Evolutionary conservation across 2,329 filamentous ascomycete genomes (phyloP).

Genomic region (Grosmannia clavigera): DNA sequence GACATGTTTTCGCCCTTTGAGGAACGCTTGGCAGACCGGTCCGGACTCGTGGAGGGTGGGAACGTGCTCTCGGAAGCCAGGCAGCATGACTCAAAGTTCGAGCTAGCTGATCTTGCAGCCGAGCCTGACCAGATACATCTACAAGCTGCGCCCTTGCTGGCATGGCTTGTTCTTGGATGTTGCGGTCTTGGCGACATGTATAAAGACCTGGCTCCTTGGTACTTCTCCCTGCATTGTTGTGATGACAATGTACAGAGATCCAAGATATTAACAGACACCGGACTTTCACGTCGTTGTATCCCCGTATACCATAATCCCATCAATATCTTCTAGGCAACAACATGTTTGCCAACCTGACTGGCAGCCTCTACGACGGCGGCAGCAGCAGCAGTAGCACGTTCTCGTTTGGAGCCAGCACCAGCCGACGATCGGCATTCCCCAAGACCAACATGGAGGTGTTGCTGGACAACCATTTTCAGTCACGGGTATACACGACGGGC

Average conservation of each 20-base stretch:
- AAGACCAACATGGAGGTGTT: slow-evolving; percentile 33
- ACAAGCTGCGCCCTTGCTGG: not conserved
- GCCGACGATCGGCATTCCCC: slow-evolving; percentile 10
- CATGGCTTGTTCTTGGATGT: not conserved
- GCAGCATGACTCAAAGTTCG: not conserved
- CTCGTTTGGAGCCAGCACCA: not conserved
- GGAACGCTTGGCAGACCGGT: not conserved
- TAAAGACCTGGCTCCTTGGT: not conserved
- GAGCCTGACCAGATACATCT: not conserved
- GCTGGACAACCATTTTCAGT: slow-evolving; percentile 39
- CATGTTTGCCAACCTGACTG: slow-evolving; percentile 4
- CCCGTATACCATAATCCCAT: too few relatives aligned
- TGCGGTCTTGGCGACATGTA: not conserved
- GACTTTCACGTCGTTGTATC: not conserved
- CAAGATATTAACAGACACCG: not conserved
- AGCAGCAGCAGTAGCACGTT: slow-evolving; percentile 4
- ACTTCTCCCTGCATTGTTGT: not conserved
- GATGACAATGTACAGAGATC: not conserved
- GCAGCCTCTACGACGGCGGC: not conserved
- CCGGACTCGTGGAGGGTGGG: not conserved
- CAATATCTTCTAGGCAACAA: too few relatives aligned
- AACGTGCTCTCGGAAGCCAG: not conserved
- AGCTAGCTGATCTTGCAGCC: not conserved
- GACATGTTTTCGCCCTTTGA: slow-evolving; percentile 1
- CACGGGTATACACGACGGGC: slow-evolving; percentile 44